Evolutionary conservation across 2,329 filamentous ascomycete genomes (phyloP), one percentile per base, ranked within the genome.

Genomic region (Colletotrichum graminicola): DNA sequence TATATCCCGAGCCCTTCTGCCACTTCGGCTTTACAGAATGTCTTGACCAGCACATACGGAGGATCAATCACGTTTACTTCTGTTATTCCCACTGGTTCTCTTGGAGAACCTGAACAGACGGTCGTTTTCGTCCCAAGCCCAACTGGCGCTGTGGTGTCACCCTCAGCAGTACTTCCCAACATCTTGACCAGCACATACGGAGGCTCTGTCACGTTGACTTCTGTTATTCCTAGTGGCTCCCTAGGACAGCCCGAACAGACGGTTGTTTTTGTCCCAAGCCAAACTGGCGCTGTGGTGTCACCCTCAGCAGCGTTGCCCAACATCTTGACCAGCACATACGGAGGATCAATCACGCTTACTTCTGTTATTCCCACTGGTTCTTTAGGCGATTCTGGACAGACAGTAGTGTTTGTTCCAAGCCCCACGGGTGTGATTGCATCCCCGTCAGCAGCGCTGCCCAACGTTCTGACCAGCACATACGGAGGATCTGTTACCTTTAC

Each of bases 391-490:
- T 43, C 64, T 12, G 57, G 14, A 1, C 41, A 62, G n/a, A 71
- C 64, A 0, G 43, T 67, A 2, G 23, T 70, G 2, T 51, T 61
- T 6, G 67, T 70, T 12, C 47, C 41, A 8, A 39, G 55, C 21
- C 29, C 29, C 1, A 55, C 62, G 16, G 36, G 1, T 36, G 5
- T 7, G 5, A 16, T 3, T 3, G 14, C 1, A 41, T 14, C 12
- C 2, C 14, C 39, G 3, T 16, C 41, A 3, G 7, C 41, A 2
- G 41, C 16, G 1, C n/a, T 41, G 1, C 56, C 55, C 5, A 59
- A 66, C 21, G 47, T 66, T 16, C 14, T 70, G 5, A 70, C 67
- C 23, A 70, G 67, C 49, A 61, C 67, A 3, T 70, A 66, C 29
- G 47, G 23, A 5, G 67, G 67, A 2, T 66, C 62, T 7, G 47